Evolutionary conservation across 352 stramenopile species (phyloP).

Genomic region (Peronospora destructor): DNA sequence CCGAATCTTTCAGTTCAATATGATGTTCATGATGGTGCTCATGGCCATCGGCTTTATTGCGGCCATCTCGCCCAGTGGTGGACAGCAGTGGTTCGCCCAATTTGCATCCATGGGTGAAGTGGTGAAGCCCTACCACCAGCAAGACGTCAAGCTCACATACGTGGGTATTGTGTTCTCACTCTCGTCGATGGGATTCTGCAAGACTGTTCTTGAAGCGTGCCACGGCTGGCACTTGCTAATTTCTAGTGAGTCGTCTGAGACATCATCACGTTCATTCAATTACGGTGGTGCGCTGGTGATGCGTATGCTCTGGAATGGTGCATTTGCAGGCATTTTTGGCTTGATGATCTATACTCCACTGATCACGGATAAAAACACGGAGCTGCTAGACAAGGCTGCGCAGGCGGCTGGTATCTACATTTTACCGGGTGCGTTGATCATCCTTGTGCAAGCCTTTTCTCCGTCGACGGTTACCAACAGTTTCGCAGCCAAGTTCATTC

Average conservation of each 20-base stretch:
- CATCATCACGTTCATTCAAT: constrained; percentile 51
- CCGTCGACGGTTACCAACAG: constrained; percentile 40
- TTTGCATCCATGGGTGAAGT: constrained; percentile 52
- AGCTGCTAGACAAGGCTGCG: constrained; percentile 36
- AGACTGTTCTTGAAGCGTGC: constrained; percentile 51
- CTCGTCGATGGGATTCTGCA: constrained; percentile 43
- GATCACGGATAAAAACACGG: constrained; percentile 28
- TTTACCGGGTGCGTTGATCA: constrained; percentile 35
- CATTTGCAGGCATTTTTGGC: constrained; percentile 49
- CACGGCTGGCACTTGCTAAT: constrained; percentile 57
- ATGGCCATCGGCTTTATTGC: constrained; percentile 53
- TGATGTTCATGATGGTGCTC: constrained; percentile 64
- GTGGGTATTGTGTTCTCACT: constrained; percentile 46
- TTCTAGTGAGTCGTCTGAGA: constrained; percentile 30
- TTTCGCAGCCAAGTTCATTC: constrained; percentile 65
- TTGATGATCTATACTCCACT: constrained; percentile 57
- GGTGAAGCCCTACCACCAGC: constrained; percentile 42
- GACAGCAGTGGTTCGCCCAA: constrained; percentile 49
- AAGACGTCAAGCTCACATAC: constrained; percentile 59
- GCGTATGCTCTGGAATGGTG: constrained; percentile 61
- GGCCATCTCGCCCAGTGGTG: constrained; percentile 53
- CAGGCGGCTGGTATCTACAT: constrained; percentile 32
- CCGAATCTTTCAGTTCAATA: constrained; percentile 78
- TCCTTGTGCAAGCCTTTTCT: constrained; percentile 40
- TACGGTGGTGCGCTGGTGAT: constrained; percentile 52